These are phyloP conservation scores for Boletales sp. DNA, from an alignment of 768 basidiomycete genomes.

Conservation along the genomic window DNA sequence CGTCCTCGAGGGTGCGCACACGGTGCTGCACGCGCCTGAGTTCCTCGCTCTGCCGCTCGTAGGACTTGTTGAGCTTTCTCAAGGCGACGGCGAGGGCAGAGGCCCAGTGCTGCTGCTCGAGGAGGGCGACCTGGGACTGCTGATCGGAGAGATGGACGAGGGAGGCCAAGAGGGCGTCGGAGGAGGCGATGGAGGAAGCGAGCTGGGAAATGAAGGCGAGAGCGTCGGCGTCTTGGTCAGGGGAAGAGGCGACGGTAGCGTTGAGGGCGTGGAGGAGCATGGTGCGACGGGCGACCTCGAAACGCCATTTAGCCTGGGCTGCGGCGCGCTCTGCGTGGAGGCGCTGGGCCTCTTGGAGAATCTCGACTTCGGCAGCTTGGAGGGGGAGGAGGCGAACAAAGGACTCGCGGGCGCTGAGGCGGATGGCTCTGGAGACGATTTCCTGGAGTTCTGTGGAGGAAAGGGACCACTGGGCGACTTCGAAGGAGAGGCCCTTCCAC, in stretches of 20 bases:
- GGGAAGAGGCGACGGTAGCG: slow-evolving; percentile 36
- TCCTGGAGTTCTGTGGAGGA: slow-evolving; percentile 56
- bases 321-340: slow-evolving; percentile 48
- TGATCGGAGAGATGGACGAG: slow-evolving; percentile 61
- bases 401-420: slow-evolving; percentile 62
- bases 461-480: slow-evolving; percentile 63
- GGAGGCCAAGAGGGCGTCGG: slow-evolving; percentile 55
- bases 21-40: slow-evolving; percentile 44
- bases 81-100: slow-evolving; percentile 77
- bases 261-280: slow-evolving; percentile 71
- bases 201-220: slow-evolving; percentile 53
- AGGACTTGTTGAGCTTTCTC: slow-evolving; percentile 75
- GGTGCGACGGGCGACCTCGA: slow-evolving; percentile 60
- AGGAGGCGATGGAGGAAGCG: slow-evolving; percentile 52
- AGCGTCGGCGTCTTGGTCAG: slow-evolving; percentile 27
- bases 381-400: slow-evolving; percentile 67
- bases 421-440: slow-evolving; percentile 69
- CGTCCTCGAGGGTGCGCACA: slow-evolving; percentile 57
- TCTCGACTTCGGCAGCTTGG: slow-evolving; percentile 54
- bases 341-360: slow-evolving; percentile 57
- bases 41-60: slow-evolving; percentile 61
- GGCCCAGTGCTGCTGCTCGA: slow-evolving; percentile 65
- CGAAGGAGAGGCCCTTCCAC: slow-evolving; percentile 67
- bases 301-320: slow-evolving; percentile 65
- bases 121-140: slow-evolving; percentile 57